phyloP scores from a whole-genome alignment of 2,329 filamentous ascomycete species.

The Blastomyces percursus region DNA sequence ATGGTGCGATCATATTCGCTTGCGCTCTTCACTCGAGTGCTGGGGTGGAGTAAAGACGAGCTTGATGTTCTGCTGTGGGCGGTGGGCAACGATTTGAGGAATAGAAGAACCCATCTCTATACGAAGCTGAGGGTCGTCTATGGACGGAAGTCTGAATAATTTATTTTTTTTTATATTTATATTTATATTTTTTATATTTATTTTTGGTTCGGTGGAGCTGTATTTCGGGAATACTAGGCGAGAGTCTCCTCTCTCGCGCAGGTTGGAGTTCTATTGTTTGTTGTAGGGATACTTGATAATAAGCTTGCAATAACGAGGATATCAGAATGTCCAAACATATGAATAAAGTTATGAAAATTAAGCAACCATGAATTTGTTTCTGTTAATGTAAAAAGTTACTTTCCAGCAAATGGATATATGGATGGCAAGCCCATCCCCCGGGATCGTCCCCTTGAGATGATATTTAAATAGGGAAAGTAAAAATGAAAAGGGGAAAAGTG shows the following conservation, averaged over 20 bases:
- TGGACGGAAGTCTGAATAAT: slow-evolving; percentile 2
- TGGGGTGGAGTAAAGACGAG: slow-evolving; percentile 10
- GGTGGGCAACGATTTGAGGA: slow-evolving; percentile 7
- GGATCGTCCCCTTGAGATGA: neutral
- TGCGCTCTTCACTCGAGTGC: slow-evolving; percentile 10
- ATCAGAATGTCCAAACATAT: neutral
- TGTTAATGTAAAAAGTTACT: neutral
- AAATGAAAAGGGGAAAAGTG: neutral
- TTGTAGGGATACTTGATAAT: neutral
- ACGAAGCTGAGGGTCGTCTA: slow-evolving; percentile 11
- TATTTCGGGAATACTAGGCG: neutral
- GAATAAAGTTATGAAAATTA: neutral
- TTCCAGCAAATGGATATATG: neutral
- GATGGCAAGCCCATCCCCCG: neutral
- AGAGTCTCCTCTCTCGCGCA: neutral
- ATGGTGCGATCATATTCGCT: slow-evolving; percentile 12
- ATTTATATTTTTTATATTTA: too few species aligned
- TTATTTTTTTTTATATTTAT: neutral
- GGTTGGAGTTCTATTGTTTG: neutral
- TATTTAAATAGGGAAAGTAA: neutral
- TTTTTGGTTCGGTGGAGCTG: neutral
- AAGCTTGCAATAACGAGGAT: neutral
- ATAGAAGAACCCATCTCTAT: slow-evolving; percentile 9
- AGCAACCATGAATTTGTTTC: neutral
- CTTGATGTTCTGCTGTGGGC: slow-evolving; percentile 7